phyloP scores from a whole-genome alignment of 1,284 basidiomycete genomes.

The Psilocybe mexicana region DNA sequence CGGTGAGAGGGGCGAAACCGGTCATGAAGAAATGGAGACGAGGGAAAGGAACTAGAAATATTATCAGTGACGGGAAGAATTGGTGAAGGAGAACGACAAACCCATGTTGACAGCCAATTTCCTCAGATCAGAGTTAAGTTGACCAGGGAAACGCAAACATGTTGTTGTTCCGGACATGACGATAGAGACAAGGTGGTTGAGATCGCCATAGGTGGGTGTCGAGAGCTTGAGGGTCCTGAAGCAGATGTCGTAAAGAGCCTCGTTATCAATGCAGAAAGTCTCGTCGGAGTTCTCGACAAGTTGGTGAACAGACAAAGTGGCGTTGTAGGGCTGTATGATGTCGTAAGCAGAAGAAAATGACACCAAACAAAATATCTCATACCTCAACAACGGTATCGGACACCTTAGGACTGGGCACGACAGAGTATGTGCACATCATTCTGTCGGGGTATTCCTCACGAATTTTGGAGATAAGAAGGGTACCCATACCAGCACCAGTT shows the following conservation, averaged over 20 bases:
- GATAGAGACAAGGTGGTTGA: conserved; percentile 95
- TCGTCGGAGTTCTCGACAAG: conserved; percentile 96
- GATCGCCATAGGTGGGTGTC: conserved; percentile 93
- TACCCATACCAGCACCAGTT: conserved; percentile 93
- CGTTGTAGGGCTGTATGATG: conserved; percentile 82
- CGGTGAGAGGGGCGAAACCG: conserved; percentile 93
- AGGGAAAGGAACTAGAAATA: conserved; percentile 82
- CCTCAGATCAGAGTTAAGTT: conserved; percentile 96
- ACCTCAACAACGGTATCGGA: conserved; percentile 97
- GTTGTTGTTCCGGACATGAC: conserved; percentile 99
- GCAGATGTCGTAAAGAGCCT: conserved; percentile 98
- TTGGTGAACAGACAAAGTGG: conserved; percentile 92
- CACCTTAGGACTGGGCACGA: conserved; percentile 94
- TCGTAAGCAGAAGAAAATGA: conserved; percentile 4
- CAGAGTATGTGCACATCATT: conserved; percentile 97
- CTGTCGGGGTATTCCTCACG: conserved; percentile 94
- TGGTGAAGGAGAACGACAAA: conserved; percentile 35
- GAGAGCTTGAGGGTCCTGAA: conserved; percentile 95
- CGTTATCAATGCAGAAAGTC: conserved; percentile 97
- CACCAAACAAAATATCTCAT: conserved; percentile 15
- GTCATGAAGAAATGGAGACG: conserved; percentile 99
- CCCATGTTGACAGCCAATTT: conserved; percentile 99
- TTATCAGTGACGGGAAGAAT: conserved; percentile 8
- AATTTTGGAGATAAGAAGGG: conserved; percentile 88
- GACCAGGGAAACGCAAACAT: conserved; percentile 96